A percentile compares a stretch with the other conserved stretches of the same genome.
phyloP scores from a whole-genome alignment of 2,329 filamentous ascomycete genomes.

The Monosporascus sp. region DNA sequence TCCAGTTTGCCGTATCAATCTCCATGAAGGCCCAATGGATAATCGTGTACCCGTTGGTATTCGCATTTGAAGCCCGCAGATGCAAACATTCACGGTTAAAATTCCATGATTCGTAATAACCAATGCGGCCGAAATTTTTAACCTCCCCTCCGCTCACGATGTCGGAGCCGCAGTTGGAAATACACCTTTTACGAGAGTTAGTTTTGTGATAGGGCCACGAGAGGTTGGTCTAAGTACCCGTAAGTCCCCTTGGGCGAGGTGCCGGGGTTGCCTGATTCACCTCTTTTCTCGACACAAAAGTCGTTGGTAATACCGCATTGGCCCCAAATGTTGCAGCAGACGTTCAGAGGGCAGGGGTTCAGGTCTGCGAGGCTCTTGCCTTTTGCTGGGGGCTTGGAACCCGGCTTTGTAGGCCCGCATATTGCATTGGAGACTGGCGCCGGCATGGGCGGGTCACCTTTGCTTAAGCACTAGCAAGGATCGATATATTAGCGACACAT shows the following conservation, averaged over 20 bases:
- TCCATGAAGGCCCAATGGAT: slow-evolving; percentile 1
- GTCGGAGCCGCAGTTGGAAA: slow-evolving; percentile 7
- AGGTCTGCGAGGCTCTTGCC: slow-evolving; percentile 3
- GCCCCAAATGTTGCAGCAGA: slow-evolving; percentile 6
- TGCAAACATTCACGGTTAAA: not conserved
- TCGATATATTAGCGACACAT: too few species aligned
- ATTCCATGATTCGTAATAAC: slow-evolving; percentile 6
- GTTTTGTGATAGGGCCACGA: too few species aligned
- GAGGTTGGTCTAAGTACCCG: too few species aligned
- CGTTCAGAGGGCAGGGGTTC: slow-evolving; percentile 6
- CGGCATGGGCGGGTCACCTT: slow-evolving; percentile 16
- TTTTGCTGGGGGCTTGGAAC: not conserved
- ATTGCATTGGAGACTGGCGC: slow-evolving; percentile 11
- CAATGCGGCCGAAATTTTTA: not conserved
- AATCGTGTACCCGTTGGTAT: not conserved
- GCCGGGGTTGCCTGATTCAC: slow-evolving; percentile 10
- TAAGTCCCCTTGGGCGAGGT: slow-evolving; percentile 2
- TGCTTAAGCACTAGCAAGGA: slow-evolving; percentile 21
- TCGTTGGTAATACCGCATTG: slow-evolving; percentile 29
- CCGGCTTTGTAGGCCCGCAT: slow-evolving; percentile 12
- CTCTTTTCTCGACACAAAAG: slow-evolving; percentile 23
- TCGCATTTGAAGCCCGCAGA: not conserved
- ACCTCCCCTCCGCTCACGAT: slow-evolving; percentile 1
- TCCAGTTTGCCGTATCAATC: slow-evolving; percentile 1
- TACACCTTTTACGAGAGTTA: slow-evolving; percentile 2